Evolutionary conservation across 129 eudicot species (phyloP).

Genomic region (Artemisia annua): DNA sequence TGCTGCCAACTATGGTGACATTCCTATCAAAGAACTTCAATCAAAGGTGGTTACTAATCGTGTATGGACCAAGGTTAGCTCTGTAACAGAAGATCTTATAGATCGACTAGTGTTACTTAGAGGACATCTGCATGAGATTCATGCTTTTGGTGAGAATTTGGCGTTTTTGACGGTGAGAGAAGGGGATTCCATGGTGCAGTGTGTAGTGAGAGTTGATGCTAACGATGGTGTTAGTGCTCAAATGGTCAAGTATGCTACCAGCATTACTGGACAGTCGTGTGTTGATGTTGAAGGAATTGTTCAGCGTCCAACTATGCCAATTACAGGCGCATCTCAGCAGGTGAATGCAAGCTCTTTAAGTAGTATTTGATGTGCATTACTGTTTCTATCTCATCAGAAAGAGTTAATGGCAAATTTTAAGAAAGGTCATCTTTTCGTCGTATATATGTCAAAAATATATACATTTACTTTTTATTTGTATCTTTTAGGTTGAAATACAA

Average conservation of each 20-base stretch:
- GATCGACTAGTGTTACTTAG: conserved; percentile 45
- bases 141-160: conserved; percentile 71
- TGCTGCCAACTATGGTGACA: conserved; percentile 59
- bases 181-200: conserved; percentile 58
- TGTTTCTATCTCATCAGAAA: too few relatives aligned
- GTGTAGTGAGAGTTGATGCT: conserved; percentile 52
- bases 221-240: conserved; percentile 51
- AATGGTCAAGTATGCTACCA: conserved; percentile 62
- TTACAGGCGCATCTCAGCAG: too few relatives aligned
- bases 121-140: conserved; percentile 56
- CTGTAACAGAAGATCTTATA: conserved; percentile 36
- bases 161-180: conserved; percentile 66
- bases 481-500: too few relatives aligned
- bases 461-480: too few relatives aligned
- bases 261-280: conserved; percentile 49
- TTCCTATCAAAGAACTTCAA: conserved; percentile 48
- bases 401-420: too few relatives aligned
- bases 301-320: too few relatives aligned
- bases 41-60: conserved; percentile 49
- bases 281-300: conserved; percentile 27
- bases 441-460: too few relatives aligned
- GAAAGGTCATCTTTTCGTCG: too few relatives aligned
- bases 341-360: too few relatives aligned
- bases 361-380: too few relatives aligned
- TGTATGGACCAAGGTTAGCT: conserved; percentile 51